Conservation (phyloP, 768 basidiomycete genomes). For the Daedaleopsis nitida region DNA sequence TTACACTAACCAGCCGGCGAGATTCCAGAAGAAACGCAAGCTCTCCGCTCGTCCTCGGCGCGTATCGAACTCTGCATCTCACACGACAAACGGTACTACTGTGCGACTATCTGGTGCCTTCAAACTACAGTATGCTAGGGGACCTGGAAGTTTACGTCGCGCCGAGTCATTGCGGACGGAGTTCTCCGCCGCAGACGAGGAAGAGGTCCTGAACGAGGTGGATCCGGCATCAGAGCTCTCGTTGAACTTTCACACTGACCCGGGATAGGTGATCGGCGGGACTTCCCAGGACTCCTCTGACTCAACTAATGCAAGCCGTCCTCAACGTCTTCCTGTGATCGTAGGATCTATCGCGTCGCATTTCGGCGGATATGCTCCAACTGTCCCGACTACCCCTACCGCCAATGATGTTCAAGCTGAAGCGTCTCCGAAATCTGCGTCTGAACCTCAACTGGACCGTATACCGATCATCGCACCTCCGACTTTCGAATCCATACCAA, state of each 20-base stretch:
- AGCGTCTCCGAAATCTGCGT: neutral
- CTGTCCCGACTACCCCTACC: conserved; percentile 21
- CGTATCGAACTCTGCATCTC: neutral
- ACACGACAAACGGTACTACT: neutral
- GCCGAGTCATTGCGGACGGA: conserved; percentile 42
- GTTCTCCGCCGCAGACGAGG: conserved; percentile 16
- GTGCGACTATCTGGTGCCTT: conserved; percentile 1
- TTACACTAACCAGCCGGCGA: neutral
- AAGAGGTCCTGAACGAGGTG: neutral
- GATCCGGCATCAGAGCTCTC: neutral
- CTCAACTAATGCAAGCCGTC: neutral
- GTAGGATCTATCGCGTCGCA: conserved; percentile 1
- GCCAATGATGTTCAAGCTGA: neutral
- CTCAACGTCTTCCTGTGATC: neutral
- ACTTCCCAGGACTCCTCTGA: neutral
- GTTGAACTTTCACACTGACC: no score
- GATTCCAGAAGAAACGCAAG: neutral
- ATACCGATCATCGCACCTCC: conserved; percentile 62
- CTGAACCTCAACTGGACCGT: neutral
- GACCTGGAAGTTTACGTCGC: conserved; percentile 44
- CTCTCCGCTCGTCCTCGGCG: neutral
- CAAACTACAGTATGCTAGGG: conserved; percentile 25
- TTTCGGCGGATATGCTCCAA: conserved; percentile 12
- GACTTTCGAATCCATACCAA: conserved; percentile 32
- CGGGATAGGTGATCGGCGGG: neutral